Evolutionary conservation across 129 eudicot genomes (phyloP).

Genomic region (Arctium minus): DNA sequence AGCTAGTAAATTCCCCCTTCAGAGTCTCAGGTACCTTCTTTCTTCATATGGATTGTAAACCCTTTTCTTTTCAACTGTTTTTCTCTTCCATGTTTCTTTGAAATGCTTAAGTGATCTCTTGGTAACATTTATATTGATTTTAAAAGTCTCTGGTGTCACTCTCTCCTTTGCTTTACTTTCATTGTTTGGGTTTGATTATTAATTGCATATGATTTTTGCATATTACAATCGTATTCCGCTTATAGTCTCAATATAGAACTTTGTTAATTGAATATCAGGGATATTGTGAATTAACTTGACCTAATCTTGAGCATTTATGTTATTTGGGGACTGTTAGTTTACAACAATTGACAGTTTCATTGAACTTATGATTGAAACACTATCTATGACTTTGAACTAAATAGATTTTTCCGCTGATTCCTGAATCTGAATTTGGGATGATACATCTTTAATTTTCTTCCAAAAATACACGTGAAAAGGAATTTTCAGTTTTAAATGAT

Average conservation of each 20-base stretch:
- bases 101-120: not conserved
- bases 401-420: not conserved
- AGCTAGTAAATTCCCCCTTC: slow-evolving; percentile 89
- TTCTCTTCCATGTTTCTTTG: not conserved
- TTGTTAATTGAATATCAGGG: not conserved
- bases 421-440: not conserved
- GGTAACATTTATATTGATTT: not conserved
- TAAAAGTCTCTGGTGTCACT: not conserved
- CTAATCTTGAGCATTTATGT: not conserved
- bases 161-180: not conserved
- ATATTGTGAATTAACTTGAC: not conserved
- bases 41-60: not conserved
- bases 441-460: not conserved
- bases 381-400: not conserved
- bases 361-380: not conserved
- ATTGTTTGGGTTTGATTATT: not conserved
- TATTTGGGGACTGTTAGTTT: not conserved
- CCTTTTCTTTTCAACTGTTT: not conserved
- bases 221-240: not conserved
- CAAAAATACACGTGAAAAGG: not conserved
- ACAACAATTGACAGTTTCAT: not conserved
- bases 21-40: slow-evolving; percentile 84
- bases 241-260: not conserved
- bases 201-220: not conserved
- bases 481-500: not conserved